phyloP scores from a whole-genome alignment of 805 yeast genomes.

The Millerozyma miso region DNA sequence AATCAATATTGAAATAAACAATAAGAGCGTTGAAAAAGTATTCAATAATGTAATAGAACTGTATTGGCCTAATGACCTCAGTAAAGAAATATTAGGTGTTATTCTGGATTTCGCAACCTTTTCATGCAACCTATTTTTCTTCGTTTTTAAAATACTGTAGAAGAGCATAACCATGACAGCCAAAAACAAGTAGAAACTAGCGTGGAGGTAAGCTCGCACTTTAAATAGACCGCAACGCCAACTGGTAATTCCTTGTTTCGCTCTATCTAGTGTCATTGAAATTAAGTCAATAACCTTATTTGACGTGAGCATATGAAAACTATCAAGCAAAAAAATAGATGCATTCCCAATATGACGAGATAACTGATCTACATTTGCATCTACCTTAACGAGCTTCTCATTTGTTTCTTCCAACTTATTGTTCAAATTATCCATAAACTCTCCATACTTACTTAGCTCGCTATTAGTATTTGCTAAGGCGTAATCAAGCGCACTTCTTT shows the following conservation, averaged over 20 bases:
- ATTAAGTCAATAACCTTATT: conserved; percentile 1
- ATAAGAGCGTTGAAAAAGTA: background rate
- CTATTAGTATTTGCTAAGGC: conserved; percentile 3
- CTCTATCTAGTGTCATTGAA: background rate
- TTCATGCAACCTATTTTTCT: background rate
- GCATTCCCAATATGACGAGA: conserved; percentile 6
- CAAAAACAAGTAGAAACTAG: background rate
- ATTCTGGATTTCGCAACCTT: background rate
- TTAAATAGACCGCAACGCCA: background rate
- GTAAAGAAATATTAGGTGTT: background rate
- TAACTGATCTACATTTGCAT: conserved; percentile 5
- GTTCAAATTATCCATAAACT: conserved; percentile 8
- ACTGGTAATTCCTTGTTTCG: background rate
- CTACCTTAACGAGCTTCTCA: conserved; percentile 6
- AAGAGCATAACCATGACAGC: background rate
- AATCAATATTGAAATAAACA: conserved; percentile 1
- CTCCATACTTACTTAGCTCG: conserved; percentile 4
- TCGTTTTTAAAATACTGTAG: background rate
- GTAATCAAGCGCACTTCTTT: conserved; percentile 4
- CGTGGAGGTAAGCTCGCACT: background rate
- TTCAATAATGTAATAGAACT: background rate
- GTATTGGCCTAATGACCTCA: background rate
- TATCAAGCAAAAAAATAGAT: conserved; percentile 5
- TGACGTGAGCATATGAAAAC: conserved; percentile 3
- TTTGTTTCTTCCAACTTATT: conserved; percentile 6